phyloP scores from a whole-genome alignment of 768 basidiomycete species.

The Tubosaeta sp. region DNA sequence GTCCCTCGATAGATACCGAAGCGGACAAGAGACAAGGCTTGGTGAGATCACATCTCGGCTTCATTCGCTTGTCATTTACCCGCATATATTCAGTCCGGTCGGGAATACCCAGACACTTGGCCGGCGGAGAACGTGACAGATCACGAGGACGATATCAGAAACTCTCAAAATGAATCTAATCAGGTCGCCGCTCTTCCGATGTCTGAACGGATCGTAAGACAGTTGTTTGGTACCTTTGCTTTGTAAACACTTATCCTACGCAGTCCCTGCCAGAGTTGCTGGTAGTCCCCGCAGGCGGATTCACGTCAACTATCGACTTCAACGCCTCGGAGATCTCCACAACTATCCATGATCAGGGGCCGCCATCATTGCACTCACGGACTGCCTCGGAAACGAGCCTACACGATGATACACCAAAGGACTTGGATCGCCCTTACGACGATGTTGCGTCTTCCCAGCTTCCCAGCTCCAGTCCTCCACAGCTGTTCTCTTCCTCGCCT shows the following conservation, averaged over 20 bases:
- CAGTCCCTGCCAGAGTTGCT: conserved; percentile 1
- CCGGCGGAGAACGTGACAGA: neutral
- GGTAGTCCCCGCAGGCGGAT: neutral
- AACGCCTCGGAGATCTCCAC: neutral
- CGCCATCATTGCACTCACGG: neutral
- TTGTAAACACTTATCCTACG: conserved; percentile 1
- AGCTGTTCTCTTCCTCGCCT: conserved; percentile 43
- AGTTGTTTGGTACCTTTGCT: neutral
- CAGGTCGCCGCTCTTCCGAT: neutral
- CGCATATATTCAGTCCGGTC: conserved; percentile 21
- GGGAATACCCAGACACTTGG: conserved; percentile 1
- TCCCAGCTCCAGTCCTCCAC: conserved; percentile 47
- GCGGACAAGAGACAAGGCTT: neutral
- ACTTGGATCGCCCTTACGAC: conserved; percentile 3
- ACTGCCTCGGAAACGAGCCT: neutral
- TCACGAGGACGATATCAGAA: neutral
- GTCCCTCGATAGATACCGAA: neutral
- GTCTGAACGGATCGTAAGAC: conserved; percentile 12
- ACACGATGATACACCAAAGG: neutral
- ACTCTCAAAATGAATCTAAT: neutral
- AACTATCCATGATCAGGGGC: neutral
- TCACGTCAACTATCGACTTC: neutral
- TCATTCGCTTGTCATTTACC: conserved; percentile 1
- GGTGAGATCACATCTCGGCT: conserved; percentile 1
- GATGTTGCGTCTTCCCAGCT: conserved; percentile 21